A percentile compares a stretch with the other conserved stretches of the same genome.
These are phyloP conservation scores for Annulohypoxylon bovei DNA, from an alignment of 495 filamentous ascomycete species.

Conservation along the genomic window DNA sequence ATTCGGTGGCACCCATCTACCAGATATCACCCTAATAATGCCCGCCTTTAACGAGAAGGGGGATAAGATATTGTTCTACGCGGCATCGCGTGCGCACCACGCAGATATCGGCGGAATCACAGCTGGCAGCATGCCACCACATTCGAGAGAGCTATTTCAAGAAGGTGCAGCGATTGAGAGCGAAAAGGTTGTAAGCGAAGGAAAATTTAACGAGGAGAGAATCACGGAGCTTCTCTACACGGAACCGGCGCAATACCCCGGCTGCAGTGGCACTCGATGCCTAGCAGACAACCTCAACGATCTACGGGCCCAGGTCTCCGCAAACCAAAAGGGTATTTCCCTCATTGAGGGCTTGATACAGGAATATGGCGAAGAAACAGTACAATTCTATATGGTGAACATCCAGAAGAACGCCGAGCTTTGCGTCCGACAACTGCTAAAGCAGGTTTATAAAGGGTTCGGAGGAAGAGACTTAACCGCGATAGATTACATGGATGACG, in stretches of 20 bases:
- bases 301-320: constrained; percentile 93
- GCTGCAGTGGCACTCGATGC: constrained; percentile 89
- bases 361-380: constrained; percentile 90
- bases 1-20: constrained; percentile 82
- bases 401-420: constrained; percentile 94
- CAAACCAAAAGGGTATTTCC: constrained; percentile 94
- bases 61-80: constrained; percentile 93
- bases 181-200: constrained; percentile 92
- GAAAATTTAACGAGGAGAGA: constrained; percentile 86
- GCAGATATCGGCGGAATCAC: constrained; percentile 97
- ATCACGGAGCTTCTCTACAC: constrained; percentile 84
- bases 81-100: constrained; percentile 93
- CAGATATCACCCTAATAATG: constrained; percentile 94
- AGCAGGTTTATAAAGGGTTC: constrained; percentile 78
- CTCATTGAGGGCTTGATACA: constrained; percentile 85
- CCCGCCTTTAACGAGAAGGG: constrained; percentile 83
- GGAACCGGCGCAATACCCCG: constrained; percentile 85
- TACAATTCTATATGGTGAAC: constrained; percentile 94
- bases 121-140: constrained; percentile 95
- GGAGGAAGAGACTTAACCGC: constrained; percentile 78
- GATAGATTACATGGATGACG: constrained; percentile 93
- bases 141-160: constrained; percentile 91
- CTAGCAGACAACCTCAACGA: constrained; percentile 95
- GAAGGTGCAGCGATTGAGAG: constrained; percentile 94
- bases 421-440: constrained; percentile 86